Base-by-base conservation (phyloP, 768 basidiomycete genomes). In the Tricholomella constricta region DNA sequence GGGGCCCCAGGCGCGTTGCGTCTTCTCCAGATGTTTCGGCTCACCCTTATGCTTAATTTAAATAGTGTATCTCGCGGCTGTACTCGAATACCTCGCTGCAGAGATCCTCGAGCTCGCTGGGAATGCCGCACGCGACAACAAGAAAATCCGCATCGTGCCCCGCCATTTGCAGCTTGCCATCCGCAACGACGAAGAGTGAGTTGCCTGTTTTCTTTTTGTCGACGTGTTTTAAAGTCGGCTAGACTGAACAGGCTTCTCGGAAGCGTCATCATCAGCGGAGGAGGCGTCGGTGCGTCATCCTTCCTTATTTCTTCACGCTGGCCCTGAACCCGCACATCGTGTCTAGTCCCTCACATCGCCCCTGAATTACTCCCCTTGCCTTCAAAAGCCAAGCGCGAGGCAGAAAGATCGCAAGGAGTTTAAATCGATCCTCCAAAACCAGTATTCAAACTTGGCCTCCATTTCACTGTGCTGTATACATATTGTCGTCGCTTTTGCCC, bases 21-120 rank as follows among this genome's bases (percentile, higher is more conserved):
- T 4, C 1, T 10, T 6, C 20, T 42, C n/a, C n/a, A n/a, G n/a
- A n/a, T n/a, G n/a, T 31, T 14, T 20, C 22, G 8, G 45, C 19
- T 15, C 22, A 22, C 20, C 26, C 46, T 15, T 49, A 51, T 2
- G 47, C 17, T 35, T 6, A 51, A 10, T 11, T 29, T 6, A 14
- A 10, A 17, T 51, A 86, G 91, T 91, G 45, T 92, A 91, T 71
- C 82, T 91, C 52, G 85, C 90, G 52, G 89, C 89, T 46, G 91
- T 93, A 49, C 79, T 94, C 23, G 92, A 94, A 70, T 94, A 94
- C 69, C 80, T 94, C 32, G 81, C 85, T 6, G 92, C 91, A 25
- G 92, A 94, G 70, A 85, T 94, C 63, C 81, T 93, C 47, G 91
- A 94, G 70, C 77, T 93, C 40, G 89, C 91, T 48, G 91, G 91